A percentile compares a stretch with the other conserved stretches of the same genome.
These are phyloP conservation scores for Kuraishia molischiana DNA, from an alignment of 805 yeast genomes.

Conservation along the genomic window DNA sequence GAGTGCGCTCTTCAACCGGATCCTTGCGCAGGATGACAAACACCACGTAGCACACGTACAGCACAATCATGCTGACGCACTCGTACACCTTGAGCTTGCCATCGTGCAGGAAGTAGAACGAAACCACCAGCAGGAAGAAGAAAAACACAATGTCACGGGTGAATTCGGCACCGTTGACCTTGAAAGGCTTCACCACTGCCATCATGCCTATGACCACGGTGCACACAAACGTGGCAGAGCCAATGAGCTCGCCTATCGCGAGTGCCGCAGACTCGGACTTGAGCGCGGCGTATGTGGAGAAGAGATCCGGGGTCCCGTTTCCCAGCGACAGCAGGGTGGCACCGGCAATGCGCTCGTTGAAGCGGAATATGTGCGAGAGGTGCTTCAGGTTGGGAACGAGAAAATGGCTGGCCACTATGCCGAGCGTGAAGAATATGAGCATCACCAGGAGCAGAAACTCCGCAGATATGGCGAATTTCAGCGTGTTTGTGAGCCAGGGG, in stretches of 20 bases:
- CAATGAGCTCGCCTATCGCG: conserved; percentile 44
- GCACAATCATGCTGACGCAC: conserved; percentile 43
- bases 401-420: conserved; percentile 73
- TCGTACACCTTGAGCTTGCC: conserved; percentile 45
- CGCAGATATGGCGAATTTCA: conserved; percentile 2
- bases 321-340: conserved; percentile 85
- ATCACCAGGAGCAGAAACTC: conserved; percentile 12
- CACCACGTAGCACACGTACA: conserved; percentile 50
- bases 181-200: conserved; percentile 32
- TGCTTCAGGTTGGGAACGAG: conserved; percentile 70
- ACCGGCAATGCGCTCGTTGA: conserved; percentile 77
- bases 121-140: conserved; percentile 33
- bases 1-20: neutral
- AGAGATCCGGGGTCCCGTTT: conserved; percentile 85
- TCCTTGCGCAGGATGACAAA: conserved; percentile 1
- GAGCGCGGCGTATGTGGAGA: conserved; percentile 80
- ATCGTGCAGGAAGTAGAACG: conserved; percentile 43
- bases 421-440: conserved; percentile 51
- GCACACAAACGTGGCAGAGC: conserved; percentile 43
- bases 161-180: conserved; percentile 43
- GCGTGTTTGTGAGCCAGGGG: conserved; percentile 5
- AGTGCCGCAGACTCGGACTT: conserved; percentile 47
- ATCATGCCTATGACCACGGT: conserved; percentile 43
- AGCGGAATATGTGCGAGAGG: conserved; percentile 47
- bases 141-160: conserved; percentile 55